Base-by-base conservation (phyloP, 1,139 yeast species). In the Debaryomyces sp. region DNA sequence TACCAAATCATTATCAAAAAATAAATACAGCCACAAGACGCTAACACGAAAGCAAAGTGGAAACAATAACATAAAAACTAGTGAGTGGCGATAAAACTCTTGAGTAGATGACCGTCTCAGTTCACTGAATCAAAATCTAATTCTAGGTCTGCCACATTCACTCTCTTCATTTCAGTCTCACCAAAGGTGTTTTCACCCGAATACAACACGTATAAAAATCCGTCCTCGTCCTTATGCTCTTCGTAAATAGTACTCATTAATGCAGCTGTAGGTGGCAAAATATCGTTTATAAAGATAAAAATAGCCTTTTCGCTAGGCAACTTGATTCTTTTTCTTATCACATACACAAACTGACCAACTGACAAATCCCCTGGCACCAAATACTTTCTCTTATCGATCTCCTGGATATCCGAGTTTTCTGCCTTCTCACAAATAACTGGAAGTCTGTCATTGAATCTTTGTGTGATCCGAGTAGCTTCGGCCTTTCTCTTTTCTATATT, bases 391-490 rank as follows among this genome's bases (percentile, higher is more conserved):
- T 94, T 94, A 71, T 94, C 99, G 65, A 94, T 91, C 60, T 92
- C 95, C 47, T 96, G 96, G 56, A 94, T 89, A 67, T 94, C 98
- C 44, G 96, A 87, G 72, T 94, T 94, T 72, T 92, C 98, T 39
- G 94, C 98, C 74, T 92, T 89, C 73, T 94, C 99, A 70, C 99
- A 95, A 62, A 94, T 94, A 29, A 89, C 97, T 9, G 99, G 99
- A 54, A 94, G 90, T 62, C 99, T 82, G 68, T 94, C 97, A 53
- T 82, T 80, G 71, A 92, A 94, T 68, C 95, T 88, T 62, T 88
- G 87, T 55, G 91, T 84, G 66, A 94, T 94, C 63, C 98, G 84
- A 56, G 88, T 84, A 37, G 98, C 92, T 71, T 94, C 99, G 9
- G 96, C 95, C 77, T 89, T 88, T 78, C 99, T 89, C 74, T 92